Evolutionary conservation across 139 green algal species (phyloP).

Genomic region (Micractinium sp.): DNA sequence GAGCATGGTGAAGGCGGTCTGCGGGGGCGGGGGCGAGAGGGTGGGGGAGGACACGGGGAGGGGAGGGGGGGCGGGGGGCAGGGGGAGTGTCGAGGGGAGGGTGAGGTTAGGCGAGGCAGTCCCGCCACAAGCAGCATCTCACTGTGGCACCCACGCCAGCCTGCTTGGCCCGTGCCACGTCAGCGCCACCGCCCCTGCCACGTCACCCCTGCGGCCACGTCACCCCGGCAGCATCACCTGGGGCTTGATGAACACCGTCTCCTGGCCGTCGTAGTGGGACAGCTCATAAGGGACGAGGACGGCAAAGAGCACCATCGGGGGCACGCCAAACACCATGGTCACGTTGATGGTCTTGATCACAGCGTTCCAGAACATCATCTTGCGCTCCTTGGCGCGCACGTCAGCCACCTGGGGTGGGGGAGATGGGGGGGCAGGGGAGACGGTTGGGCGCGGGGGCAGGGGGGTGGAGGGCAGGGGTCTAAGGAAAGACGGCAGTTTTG

Average conservation of each 20-base stretch:
- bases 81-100: no score
- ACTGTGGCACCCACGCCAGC: not conserved
- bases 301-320: conserved; percentile 60
- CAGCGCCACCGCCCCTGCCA: not conserved
- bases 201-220: not conserved
- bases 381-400: conserved; percentile 57
- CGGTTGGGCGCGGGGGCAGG: not conserved
- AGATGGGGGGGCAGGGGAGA: not conserved
- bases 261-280: conserved; percentile 23
- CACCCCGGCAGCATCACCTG: not conserved
- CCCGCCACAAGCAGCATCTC: not conserved
- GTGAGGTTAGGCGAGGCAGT: not conserved
- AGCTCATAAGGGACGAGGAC: conserved; percentile 73
- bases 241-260: conserved; percentile 6
- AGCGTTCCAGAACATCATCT: conserved; percentile 45
- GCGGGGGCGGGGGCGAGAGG: conserved; percentile 9
- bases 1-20: conserved; percentile 75
- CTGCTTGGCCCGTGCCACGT: no score
- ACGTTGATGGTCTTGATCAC: conserved; percentile 74
- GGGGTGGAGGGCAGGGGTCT: not conserved
- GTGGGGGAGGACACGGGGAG: not conserved
- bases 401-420: conserved; percentile 12
- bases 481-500: not conserved
- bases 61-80: not conserved
- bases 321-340: conserved; percentile 69